A percentile compares a stretch with the other conserved stretches of the same genome.
Evolutionary conservation across 495 filamentous ascomycete species (phyloP).

Genomic region (Neurospora sp.): DNA sequence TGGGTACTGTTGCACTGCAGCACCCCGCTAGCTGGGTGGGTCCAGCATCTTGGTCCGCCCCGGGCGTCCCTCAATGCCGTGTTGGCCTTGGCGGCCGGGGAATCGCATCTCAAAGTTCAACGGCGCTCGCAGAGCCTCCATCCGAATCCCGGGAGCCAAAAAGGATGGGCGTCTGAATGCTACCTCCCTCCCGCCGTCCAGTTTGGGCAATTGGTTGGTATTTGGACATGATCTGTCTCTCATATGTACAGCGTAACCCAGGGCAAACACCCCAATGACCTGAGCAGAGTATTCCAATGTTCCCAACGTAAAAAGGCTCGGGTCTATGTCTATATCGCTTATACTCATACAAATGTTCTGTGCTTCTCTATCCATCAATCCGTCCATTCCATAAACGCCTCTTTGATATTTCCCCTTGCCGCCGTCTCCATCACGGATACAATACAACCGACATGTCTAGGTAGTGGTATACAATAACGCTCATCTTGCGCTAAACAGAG

Average conservation of each 20-base stretch:
- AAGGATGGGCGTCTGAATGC: not conserved
- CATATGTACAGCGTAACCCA: constrained; percentile 14
- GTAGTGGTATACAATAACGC: constrained; percentile 10
- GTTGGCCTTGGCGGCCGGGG: not conserved
- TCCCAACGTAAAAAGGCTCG: not conserved
- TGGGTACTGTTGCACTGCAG: not conserved
- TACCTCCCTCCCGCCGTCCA: not conserved
- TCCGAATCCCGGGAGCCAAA: not conserved
- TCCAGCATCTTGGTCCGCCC: not conserved
- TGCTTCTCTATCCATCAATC: not conserved
- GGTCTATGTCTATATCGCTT: not conserved
- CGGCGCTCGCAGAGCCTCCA: not conserved
- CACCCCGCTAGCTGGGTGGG: not conserved
- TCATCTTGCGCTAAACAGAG: constrained; percentile 9
- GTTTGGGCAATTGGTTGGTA: not conserved
- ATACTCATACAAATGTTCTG: not conserved
- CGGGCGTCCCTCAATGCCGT: not conserved
- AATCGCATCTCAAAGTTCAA: not conserved
- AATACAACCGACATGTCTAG: constrained; percentile 15
- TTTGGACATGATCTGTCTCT: constrained; percentile 1
- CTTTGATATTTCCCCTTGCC: not conserved
- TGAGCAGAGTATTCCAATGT: not conserved
- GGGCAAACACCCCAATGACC: constrained; percentile 8
- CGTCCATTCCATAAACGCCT: not conserved
- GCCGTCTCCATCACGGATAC: constrained; percentile 2